Evolutionary conservation across 75 land plant species (phyloP), one percentile per base, ranked within the genome.

Genomic region (Sequoia sempervirens): DNA sequence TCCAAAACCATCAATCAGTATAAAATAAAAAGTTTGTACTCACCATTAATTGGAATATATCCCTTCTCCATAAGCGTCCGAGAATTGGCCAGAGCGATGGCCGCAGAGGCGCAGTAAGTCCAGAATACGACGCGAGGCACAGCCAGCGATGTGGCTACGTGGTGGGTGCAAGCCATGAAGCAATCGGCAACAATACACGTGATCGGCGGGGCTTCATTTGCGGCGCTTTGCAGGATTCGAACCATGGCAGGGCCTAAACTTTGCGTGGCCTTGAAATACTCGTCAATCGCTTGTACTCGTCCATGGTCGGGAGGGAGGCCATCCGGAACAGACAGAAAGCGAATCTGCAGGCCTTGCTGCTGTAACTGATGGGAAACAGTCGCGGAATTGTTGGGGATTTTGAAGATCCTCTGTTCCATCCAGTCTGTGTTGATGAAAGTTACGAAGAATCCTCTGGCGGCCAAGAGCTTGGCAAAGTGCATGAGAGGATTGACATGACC

Each of bases 61-160:
- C 81, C 81, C 28, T 79, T 40, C 12, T 41, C 41, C 26, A 79
- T 43, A 5, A 79, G 53, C 12, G 45, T 46, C 23, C 45, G 52
- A 9, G 81, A 40, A 46, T 45, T 79, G 50, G 81, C 81, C 6
- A 40, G 81, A 6, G 81, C 53, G 15, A 79, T 45, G 14, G 81
- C 20, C 0, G 81, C 81, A 46, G 81, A 41, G 28, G 81, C 81
- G 10, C 53, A 79, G 53, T 45, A 79, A 45, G 53, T 41, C 81
- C 81, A 79, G 13, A 79, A 79, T 11, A 79, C 52, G 28, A 79
- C 81, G 28, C 53, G 38, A 45, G 80, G 80, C 7, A 79, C 46
- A 5, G 20, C 45, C 9, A 79, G 52, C 20, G 45, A 15, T 0
- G 28, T 23, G 28, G 52, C 46, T 9, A 79, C 80, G 17, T 79